Evolutionary conservation across 2,329 filamentous ascomycete species (phyloP), one percentile per base, ranked within the genome.

Genomic region (Stachybotrys chartarum): DNA sequence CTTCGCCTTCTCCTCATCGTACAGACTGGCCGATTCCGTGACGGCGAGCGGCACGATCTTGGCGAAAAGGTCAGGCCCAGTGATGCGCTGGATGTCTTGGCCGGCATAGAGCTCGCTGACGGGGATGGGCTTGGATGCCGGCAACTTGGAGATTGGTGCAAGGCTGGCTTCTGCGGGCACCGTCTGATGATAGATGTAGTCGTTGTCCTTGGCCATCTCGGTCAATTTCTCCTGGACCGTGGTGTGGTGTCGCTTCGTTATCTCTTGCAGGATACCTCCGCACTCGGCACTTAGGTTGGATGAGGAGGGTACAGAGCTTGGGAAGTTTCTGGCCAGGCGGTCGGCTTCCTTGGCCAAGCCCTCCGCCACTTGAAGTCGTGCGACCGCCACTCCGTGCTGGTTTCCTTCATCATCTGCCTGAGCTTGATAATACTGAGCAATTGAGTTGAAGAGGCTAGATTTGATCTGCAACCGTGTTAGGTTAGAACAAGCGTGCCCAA

Each of bases 1-100:
- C 70, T 99, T 97, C 12, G 94, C 94, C 73, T 99, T 99, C 70
- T 99, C 94, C 72, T 99, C 94, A 60, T 97, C 94, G 69, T 99
- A 99, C 64, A 97, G 75, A 75, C 94, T 97, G 12, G 94, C 94
- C 30, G 91, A 95, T 71, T 99, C 93, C 0, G 94, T 99, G 1
- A 99, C 93, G 3, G 91, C 89, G 75, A 97, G 88, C 0, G 94
- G 94, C 2, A 97, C 90, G 57, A 99, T 96, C 70, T 96, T 96
- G 62, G 94, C 86, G 72, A 99, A 99, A 53, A 99, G 87, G 67
- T 99, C 94, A 0, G 94, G 93, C 0, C 95, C 95, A 44, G 96
- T 97, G 59, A 99, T 97, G 30, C 91, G 83, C 69, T 96, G 91
- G 47, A 99, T 97, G 68, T 99, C 94, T 72, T 97, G 94, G 1